Evolutionary conservation across 2,329 filamentous ascomycete genomes (phyloP), one percentile per base, ranked within the genome.

Genomic region (Thielaviopsis musarum): DNA sequence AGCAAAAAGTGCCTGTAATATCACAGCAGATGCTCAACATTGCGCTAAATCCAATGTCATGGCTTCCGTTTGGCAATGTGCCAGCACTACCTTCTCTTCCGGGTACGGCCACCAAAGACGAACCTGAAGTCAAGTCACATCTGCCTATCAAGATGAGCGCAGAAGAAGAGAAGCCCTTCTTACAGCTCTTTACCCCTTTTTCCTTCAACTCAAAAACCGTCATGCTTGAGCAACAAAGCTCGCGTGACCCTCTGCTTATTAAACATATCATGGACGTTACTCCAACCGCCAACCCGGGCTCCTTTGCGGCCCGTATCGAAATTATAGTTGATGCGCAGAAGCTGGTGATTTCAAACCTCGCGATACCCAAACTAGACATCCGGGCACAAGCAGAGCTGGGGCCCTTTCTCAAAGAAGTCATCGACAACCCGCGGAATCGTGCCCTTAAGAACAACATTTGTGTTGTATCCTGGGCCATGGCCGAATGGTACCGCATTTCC

Each of bases 101-200:
- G 2, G 64, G 38, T n/a, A 15, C 38, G 68, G 0, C 64, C 66
- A 45, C 63, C 68, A 12, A 67, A 70, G 12, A 66, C 73, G 65
- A 72, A 1, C 68, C 78, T 0, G 72, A 77, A 7, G 68, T 73
- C 62, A 70, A 68, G 56, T 87, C 84, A 1, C 87, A 91, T 66
- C 77, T 80, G 57, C 88, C 85, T 0, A 66, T 82, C 1, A 75
- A 75, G 1, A 75, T 90, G 71, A 75, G 79, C 0, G 75, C 85
- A 1, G 73, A 77, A 0, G 80, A 90, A 62, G 80, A 85, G 56
- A 70, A 86, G 2, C 81, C 84, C 0, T 89, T 85, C 64, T 74
- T 91, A 0, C 79, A 85, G 53, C 75, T 85, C 9, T 89, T 93
- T 65, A 86, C 81, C 0, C 81, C 85, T 0, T 75, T 93, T 15